A percentile compares a stretch with the other conserved stretches of the same genome.
phyloP scores from a whole-genome alignment of 306 rosid genomes.

The Pterocarpus santalinus region DNA sequence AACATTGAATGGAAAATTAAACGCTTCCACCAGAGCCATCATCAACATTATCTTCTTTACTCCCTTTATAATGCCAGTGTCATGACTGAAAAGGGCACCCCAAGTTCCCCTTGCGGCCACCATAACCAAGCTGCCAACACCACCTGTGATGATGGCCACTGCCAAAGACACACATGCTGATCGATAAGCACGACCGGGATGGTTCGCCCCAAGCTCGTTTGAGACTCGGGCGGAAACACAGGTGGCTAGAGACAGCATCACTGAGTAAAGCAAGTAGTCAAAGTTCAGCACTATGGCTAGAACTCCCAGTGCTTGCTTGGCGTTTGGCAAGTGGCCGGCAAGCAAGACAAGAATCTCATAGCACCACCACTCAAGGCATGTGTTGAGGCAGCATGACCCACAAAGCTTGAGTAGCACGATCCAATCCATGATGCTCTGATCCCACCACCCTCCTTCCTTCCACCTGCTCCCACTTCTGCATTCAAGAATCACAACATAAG shows the following conservation, averaged over 20 bases:
- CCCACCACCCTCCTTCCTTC: constrained; percentile 75
- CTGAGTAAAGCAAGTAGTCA: constrained; percentile 70
- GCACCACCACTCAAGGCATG: constrained; percentile 93
- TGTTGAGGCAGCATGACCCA: constrained; percentile 76
- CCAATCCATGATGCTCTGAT: constrained; percentile 65
- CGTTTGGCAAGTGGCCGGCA: constrained; percentile 65
- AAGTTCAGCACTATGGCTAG: constrained; percentile 71
- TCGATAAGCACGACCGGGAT: constrained; percentile 44
- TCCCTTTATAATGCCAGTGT: constrained; percentile 55
- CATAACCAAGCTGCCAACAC: constrained; percentile 61
- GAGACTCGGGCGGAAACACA: constrained; percentile 78
- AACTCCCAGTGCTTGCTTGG: constrained; percentile 69
- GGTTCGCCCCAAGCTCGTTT: constrained; percentile 78
- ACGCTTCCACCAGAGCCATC: constrained; percentile 71
- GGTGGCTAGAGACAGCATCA: constrained; percentile 76
- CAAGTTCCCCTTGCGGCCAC: constrained; percentile 67
- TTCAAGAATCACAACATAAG: constrained; percentile 53
- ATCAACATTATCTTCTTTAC: constrained; percentile 68
- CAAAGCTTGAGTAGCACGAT: constrained; percentile 62
- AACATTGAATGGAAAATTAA: constrained; percentile 65
- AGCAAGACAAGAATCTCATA: constrained; percentile 75
- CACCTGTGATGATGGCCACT: constrained; percentile 47
- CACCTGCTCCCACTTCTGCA: constrained; percentile 46
- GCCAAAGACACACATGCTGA: constrained; percentile 60
- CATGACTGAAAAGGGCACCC: constrained; percentile 68